Evolutionary conservation across 2,329 filamentous ascomycete genomes (phyloP).

Genomic region (Davidsoniella australis): DNA sequence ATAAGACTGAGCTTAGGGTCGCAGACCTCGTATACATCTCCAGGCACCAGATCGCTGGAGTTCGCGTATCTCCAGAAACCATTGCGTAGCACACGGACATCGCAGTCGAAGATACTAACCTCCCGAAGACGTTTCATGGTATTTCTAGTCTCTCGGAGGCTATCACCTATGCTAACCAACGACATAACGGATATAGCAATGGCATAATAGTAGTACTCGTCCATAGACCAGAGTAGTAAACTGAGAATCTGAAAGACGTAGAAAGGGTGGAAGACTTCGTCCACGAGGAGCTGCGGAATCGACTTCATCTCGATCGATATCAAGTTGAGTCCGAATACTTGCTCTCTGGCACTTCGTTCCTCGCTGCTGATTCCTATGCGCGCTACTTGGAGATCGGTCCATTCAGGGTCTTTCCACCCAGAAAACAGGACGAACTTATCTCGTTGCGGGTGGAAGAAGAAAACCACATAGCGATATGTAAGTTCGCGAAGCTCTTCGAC

Average conservation of each 20-base stretch:
- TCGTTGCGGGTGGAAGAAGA: constrained; percentile 75
- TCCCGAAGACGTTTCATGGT: constrained; percentile 84
- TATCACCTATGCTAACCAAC: constrained; percentile 75
- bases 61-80: constrained; percentile 88
- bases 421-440: constrained; percentile 78
- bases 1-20: constrained; percentile 79
- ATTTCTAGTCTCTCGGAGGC: constrained; percentile 72
- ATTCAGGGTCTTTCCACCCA: constrained; percentile 86
- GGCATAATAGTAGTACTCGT: constrained; percentile 96
- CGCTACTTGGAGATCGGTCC: constrained; percentile 61
- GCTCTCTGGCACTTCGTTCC: constrained; percentile 65
- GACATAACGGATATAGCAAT: constrained; percentile 91
- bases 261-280: constrained; percentile 62
- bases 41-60: constrained; percentile 79
- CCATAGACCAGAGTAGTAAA: constrained; percentile 81
- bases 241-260: constrained; percentile 97
- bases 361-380: constrained; percentile 73
- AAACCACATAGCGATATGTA: constrained; percentile 86
- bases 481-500: constrained; percentile 58
- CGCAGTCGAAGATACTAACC: constrained; percentile 87
- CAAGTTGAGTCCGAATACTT: constrained; percentile 75
- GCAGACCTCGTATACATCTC: constrained; percentile 91
- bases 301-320: constrained; percentile 92
- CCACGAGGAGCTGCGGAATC: constrained; percentile 62
- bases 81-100: constrained; percentile 80